These are phyloP conservation scores for Apiosordaria backusii DNA, from an alignment of 495 filamentous ascomycete genomes.

Conservation along the genomic window DNA sequence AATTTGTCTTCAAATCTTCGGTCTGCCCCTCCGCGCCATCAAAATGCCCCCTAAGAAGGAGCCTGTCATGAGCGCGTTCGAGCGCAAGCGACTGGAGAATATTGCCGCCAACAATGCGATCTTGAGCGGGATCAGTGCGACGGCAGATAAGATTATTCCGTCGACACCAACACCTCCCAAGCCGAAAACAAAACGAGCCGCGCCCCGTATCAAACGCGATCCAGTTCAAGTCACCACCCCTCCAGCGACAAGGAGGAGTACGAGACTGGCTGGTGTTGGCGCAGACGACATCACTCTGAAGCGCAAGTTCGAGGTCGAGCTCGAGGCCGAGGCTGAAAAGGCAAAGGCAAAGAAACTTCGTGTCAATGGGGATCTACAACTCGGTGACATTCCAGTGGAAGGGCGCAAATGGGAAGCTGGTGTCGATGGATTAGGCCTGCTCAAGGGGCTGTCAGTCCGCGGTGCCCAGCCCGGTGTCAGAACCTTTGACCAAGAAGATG, in stretches of 20 bases:
- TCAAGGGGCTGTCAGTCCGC: slow-evolving; percentile 45
- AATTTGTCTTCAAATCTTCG: neutral
- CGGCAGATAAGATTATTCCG: slow-evolving; percentile 35
- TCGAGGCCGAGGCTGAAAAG: slow-evolving; percentile 56
- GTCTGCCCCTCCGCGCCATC: neutral
- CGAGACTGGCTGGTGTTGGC: slow-evolving; percentile 47
- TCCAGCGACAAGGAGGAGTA: slow-evolving; percentile 49
- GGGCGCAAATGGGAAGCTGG: slow-evolving; percentile 58
- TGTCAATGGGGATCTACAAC: slow-evolving; percentile 65
- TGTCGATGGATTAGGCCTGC: slow-evolving; percentile 40
- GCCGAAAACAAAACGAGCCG: slow-evolving; percentile 22
- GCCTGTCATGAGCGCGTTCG: slow-evolving; percentile 49
- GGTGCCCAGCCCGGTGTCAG: slow-evolving; percentile 74
- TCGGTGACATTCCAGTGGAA: slow-evolving; percentile 75
- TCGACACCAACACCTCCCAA: slow-evolving; percentile 27
- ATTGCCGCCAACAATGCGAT: slow-evolving; percentile 53
- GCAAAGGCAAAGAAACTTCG: slow-evolving; percentile 68
- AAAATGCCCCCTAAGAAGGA: slow-evolving; percentile 31
- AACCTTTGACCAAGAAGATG: slow-evolving; percentile 76
- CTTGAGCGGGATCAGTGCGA: slow-evolving; percentile 40
- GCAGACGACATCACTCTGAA: slow-evolving; percentile 69
- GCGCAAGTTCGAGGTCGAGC: slow-evolving; percentile 73
- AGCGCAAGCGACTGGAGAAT: slow-evolving; percentile 53
- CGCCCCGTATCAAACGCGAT: slow-evolving; percentile 29
- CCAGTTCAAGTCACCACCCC: slow-evolving; percentile 29